Base-by-base conservation (phyloP, 1,139 yeast species). In the Yamadazyma atlantica region DNA sequence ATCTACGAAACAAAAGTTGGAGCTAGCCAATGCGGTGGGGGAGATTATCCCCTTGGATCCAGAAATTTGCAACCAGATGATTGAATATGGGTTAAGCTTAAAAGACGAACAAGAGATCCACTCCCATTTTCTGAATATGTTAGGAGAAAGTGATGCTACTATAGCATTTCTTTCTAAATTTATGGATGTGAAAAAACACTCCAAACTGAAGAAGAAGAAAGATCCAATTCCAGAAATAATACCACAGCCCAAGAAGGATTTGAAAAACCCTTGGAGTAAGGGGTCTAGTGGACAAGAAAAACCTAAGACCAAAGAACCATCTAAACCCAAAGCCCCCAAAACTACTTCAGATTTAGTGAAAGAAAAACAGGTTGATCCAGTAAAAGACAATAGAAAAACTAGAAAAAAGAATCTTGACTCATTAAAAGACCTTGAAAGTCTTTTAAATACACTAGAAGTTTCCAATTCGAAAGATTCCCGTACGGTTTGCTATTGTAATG, bases 401-500 rank as follows among this genome's bases (percentile, higher is more conserved):
- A 63, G 59, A 35, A 69, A 65, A 46, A 66, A 66, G 41, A 70
- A 64, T 32, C 57, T 75, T 31, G 75, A 72, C 33, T 80, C 73
- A 46, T 61, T 83, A 29, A 74, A 79, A 39, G 87, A 83, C 37
- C 66, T 85, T 16, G 80, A 80, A 35, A 62, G 66, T 1, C 64
- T 65, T 0, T 50, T 71, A 33, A 56, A 53, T 37, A 65, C 63
- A 14, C 49, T 72, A 34, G 78, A 72, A 42, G 46, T 67, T 4
- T 42, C 46, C 8, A 42, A 43, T 3, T 27, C 47, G 1, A 42
- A 47, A 15, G 46, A 46, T 2, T 46, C 50, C 2, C 43, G 42
- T 22, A 53, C 70, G 19, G 50, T 47, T 4, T 94, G 99, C 55
- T 77, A 83, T 46, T 94, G 99, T 54, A 82, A 81, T 77, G 92